phyloP scores from a whole-genome alignment of 768 basidiomycete species.

The Gymnopilus dilepis region DNA sequence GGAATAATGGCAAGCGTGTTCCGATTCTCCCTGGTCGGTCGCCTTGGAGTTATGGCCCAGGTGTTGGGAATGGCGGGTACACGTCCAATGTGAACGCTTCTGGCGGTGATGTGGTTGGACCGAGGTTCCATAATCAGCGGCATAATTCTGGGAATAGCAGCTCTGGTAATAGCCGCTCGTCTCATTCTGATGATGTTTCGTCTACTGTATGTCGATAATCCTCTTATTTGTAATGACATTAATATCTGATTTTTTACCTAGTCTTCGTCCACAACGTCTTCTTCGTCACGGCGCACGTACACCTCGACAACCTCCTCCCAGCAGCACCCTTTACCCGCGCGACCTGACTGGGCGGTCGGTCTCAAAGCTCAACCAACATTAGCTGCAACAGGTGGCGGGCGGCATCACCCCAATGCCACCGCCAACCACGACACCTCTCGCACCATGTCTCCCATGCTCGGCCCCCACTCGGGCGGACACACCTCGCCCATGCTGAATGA shows the following conservation, averaged over 20 bases:
- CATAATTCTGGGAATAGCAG: conserved; percentile 57
- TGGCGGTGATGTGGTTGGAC: conserved; percentile 62
- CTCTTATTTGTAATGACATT: conserved; percentile 12
- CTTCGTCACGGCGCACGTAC: conserved; percentile 78
- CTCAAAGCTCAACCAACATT: conserved; percentile 77
- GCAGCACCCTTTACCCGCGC: conserved; percentile 77
- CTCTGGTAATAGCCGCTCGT: conserved; percentile 61
- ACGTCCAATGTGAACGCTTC: conserved; percentile 33
- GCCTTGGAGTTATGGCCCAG: conserved; percentile 77
- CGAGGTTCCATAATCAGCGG: conserved; percentile 62
- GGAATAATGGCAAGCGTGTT: conserved; percentile 30
- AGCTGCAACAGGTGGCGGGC: conserved; percentile 40
- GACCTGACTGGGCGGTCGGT: conserved; percentile 91
- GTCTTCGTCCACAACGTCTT: conserved; percentile 82
- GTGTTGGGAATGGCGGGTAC: conserved; percentile 54
- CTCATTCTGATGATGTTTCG: conserved; percentile 72
- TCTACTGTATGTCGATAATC: conserved; percentile 67
- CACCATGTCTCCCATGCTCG: conserved; percentile 47
- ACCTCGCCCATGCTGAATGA: conserved; percentile 32
- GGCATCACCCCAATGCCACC: conserved; percentile 62
- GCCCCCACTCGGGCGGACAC: conserved; percentile 39
- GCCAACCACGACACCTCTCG: conserved; percentile 45
- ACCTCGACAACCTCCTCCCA: conserved; percentile 76
- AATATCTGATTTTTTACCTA: conserved; percentile 18
- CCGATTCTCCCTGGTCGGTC: conserved; percentile 46